Evolutionary conservation across 1,284 basidiomycete species (phyloP).

Genomic region (Golubevia pallescens): DNA sequence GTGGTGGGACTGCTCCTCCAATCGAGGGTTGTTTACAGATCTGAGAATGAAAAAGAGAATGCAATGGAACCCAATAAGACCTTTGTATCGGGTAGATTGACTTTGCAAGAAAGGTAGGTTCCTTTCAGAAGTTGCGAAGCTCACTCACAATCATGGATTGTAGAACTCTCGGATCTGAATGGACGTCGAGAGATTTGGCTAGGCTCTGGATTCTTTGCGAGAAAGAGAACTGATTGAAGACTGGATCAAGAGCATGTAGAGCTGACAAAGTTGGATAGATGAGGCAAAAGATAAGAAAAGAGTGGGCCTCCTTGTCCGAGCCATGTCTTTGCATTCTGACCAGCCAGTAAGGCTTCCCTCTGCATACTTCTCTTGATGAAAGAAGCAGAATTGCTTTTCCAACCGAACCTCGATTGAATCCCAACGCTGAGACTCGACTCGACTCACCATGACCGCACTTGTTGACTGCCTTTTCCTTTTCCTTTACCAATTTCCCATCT

Average conservation of each 20-base stretch:
- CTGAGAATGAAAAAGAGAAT: neutral
- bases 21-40: constrained; percentile 65
- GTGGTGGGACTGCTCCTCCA: constrained; percentile 68
- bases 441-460: constrained; percentile 35
- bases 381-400: too few species aligned
- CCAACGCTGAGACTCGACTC: neutral
- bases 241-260: constrained; percentile 81
- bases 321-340: constrained; percentile 43
- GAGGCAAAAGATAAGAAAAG: neutral
- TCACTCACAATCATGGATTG: constrained; percentile 80
- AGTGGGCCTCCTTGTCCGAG: constrained; percentile 46
- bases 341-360: neutral
- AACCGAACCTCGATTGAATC: too few species aligned
- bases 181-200: constrained; percentile 25
- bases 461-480: constrained; percentile 30
- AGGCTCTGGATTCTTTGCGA: constrained; percentile 25
- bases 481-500: constrained; percentile 27
- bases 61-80: too few species aligned
- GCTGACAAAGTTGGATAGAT: too few species aligned
- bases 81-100: neutral
- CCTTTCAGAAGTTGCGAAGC: constrained; percentile 74
- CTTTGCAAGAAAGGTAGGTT: constrained; percentile 65
- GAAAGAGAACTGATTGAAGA: constrained; percentile 68
- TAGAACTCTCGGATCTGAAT: constrained; percentile 70
- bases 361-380: constrained; percentile 63